Percentiles rank a stretch among this genome's conserved stretches.
Conservation (phyloP, 768 basidiomycete species). For the Porphyrellus cyaneotinctus region DNA sequence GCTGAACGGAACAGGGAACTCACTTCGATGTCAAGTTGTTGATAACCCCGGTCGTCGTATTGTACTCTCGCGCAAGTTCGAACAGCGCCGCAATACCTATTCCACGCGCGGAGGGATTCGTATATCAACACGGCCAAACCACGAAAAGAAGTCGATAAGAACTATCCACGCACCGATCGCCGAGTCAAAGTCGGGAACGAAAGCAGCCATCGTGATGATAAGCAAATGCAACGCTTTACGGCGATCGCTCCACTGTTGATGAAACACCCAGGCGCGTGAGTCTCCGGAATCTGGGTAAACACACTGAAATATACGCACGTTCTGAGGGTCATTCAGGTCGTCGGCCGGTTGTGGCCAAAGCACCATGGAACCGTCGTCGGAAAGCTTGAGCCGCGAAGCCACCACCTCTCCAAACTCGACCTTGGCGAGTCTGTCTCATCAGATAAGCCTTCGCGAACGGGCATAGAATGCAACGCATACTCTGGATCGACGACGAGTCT, state of each 20-base stretch:
- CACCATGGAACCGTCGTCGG: slow-evolving; percentile 41
- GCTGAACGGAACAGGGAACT: not conserved
- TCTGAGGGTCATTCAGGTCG: slow-evolving; percentile 50
- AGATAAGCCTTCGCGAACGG: not conserved
- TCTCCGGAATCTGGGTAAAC: not conserved
- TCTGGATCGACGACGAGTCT: slow-evolving; percentile 59
- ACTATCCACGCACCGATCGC: slow-evolving; percentile 38
- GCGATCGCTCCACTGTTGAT: slow-evolving; percentile 39
- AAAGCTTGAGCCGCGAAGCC: slow-evolving; percentile 44
- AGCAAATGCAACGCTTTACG: slow-evolving; percentile 45
- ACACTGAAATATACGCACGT: slow-evolving; percentile 31
- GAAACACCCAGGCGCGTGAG: not conserved
- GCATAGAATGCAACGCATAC: slow-evolving; percentile 32
- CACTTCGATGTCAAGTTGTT: slow-evolving; percentile 48
- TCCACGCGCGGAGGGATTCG: not conserved
- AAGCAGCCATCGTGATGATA: slow-evolving; percentile 48
- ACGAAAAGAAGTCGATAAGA: too few species aligned
- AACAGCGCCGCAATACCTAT: slow-evolving; percentile 50
- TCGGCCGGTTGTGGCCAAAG: slow-evolving; percentile 55
- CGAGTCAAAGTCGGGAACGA: slow-evolving; percentile 53
- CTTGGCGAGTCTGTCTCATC: slow-evolving; percentile 38
- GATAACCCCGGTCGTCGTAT: slow-evolving; percentile 45
- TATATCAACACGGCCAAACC: not conserved
- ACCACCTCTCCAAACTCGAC: slow-evolving; percentile 47
- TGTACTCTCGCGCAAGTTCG: slow-evolving; percentile 39